Evolutionary conservation across 352 stramenopile species (phyloP).

Genomic region (Stephanocyclus meneghinianus): DNA sequence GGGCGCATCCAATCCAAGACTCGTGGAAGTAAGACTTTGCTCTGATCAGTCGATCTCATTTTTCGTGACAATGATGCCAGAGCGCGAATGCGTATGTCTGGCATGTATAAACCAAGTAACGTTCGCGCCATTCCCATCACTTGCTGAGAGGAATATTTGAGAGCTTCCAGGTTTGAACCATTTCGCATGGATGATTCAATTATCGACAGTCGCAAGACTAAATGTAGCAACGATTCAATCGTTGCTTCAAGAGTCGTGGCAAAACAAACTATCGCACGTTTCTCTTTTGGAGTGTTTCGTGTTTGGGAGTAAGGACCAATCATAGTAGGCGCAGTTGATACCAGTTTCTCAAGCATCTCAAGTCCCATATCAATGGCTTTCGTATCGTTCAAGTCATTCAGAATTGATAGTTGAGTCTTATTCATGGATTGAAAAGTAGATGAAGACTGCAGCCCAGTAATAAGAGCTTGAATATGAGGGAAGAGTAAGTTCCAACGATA

Average conservation of each 20-base stretch:
- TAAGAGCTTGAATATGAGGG: slow-evolving; percentile 23
- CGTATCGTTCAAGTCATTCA: slow-evolving; percentile 2
- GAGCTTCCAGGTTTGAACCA: slow-evolving; percentile 2
- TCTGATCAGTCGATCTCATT: slow-evolving; percentile 10
- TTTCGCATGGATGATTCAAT: slow-evolving; percentile 20
- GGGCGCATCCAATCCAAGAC: slow-evolving; percentile 37
- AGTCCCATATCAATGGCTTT: slow-evolving; percentile 18
- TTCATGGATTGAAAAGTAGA: slow-evolving; percentile 20
- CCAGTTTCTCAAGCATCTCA: slow-evolving; percentile 29
- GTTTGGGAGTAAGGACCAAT: slow-evolving; percentile 7
- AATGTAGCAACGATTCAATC: slow-evolving; percentile 26
- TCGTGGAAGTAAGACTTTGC: slow-evolving; percentile 23
- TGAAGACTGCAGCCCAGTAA: slow-evolving; percentile 10
- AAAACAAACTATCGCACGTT: slow-evolving; percentile 7
- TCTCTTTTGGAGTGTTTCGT: not conserved
- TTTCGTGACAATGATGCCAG: slow-evolving; percentile 14
- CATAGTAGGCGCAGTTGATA: slow-evolving; percentile 6
- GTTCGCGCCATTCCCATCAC: slow-evolving; percentile 27
- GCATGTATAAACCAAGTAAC: slow-evolving; percentile 26
- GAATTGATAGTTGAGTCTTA: slow-evolving; percentile 1
- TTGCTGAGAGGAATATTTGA: slow-evolving; percentile 34
- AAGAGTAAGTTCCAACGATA: slow-evolving; percentile 36
- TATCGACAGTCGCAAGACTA: slow-evolving; percentile 21
- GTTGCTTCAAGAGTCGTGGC: slow-evolving; percentile 18
- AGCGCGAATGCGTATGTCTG: slow-evolving; percentile 15